Base-by-base conservation (phyloP, 176 grass and related monocot species). In the Metroxylon sagu region DNA sequence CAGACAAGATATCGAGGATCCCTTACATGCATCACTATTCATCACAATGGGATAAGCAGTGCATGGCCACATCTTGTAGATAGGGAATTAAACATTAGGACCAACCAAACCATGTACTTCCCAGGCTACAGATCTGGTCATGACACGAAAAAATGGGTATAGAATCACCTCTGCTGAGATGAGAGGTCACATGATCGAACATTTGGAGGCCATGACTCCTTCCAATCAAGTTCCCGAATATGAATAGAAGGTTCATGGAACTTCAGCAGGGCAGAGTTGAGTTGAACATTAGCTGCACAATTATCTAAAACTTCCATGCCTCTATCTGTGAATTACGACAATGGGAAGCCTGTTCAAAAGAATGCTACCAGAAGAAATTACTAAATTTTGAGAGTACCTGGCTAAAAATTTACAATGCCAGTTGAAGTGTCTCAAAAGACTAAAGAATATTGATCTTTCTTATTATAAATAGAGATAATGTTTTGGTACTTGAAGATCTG, bases 171-270 rank as follows among this genome's bases (percentile, higher is more conserved):
- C 62, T 67, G 26, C 67, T 86, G 54, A 57, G 78, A 90, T 74
- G 61, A 27, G 57, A 60, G 18, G 56, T 83, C 56, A 53, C 12
- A 55, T 63, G 48, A 49, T 75, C 49, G 35, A 53, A 83, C 48
- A 18, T 56, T 71, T 4, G 83, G 86, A 73, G 83, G 86, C 83
- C 91, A 90, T 4, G 71, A 56, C 5, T 71, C 31, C 80, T 76
- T 87, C 91, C 86, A 90, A 66, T 90, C 77, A 19, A 96, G 77
- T 71, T 90, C 91, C 25, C 86, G 69, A 31, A 90, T 68, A 79
- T 39, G 60, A 16, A 90, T 26, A 77, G 82, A 71, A 59, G 69
- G 74, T 73, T 77, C 74, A 68, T 79, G 61, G 49, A 79, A 80
- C 65, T 82, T 80, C 26, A 90, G 72, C 62, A 54, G 61, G 35